Base-by-base conservation (phyloP, 371 early-diverging fungal species). In the Mucor racemosus region DNA sequence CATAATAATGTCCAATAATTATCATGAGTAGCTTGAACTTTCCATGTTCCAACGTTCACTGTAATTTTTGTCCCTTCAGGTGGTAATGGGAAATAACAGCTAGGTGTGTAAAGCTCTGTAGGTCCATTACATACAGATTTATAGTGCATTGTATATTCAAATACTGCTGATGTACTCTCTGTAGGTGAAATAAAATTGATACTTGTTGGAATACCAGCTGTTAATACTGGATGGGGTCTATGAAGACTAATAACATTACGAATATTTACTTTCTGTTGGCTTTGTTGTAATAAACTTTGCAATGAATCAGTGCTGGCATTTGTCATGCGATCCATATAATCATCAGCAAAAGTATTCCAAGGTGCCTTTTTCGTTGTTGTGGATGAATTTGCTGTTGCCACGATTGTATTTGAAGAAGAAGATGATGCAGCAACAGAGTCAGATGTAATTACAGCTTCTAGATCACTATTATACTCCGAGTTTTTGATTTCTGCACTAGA, bases 161-260 rank as follows among this genome's bases (percentile, higher is more conserved):
- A 82, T 19, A 57, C 57, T 8, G 78, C 80, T 13, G 35, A 56
- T 15, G 39, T 15, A 9, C 56, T 68, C 17, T 63, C 33, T 15
- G 80, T 79, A 10, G 79, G 79, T 33, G 79, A 69, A 9, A 58
- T 54, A 46, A 70, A 76, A 15, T 69, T 48, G 17, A 78, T 74
- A 0, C 64, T 46, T 19, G 63, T n/a, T 4, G 84, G 81, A 35
- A 53, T 60, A 10, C 84, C 84, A 14, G 80, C 69, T 13, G 74
- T 74, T 1, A 61, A 26, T 6, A 48, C 60, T 15, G 80, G 74
- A 62, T 77, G 76, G 6, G 81, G 82, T 48, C 84, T 64, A 56
- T 79, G 76, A 0, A 84, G 40, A 50, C 77, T 67, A 34, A 75
- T 36, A 4, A 81, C 54, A 40, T 79, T 64, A 11, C 79, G 70